A percentile compares a stretch with the other conserved stretches of the same genome.
Evolutionary conservation across 352 stramenopile genomes (phyloP).

Genomic region (Aphanomyces invadans): DNA sequence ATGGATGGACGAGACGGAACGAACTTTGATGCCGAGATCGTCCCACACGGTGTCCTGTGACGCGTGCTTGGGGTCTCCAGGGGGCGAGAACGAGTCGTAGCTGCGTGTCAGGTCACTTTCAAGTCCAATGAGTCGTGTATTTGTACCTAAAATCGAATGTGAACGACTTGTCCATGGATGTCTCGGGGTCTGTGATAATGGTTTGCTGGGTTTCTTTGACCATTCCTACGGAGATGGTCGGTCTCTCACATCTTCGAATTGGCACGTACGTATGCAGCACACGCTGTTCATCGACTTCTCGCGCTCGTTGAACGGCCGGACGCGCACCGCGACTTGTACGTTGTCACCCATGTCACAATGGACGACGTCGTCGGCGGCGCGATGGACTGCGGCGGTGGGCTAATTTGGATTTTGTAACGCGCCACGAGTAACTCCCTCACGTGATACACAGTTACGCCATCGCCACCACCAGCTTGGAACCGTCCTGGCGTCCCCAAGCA

Average conservation of each 20-base stretch:
- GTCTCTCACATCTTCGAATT: too few species aligned
- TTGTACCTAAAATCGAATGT: constrained; percentile 81
- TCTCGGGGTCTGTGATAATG: constrained; percentile 77
- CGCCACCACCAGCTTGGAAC: too few species aligned
- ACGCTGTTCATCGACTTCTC: constrained; percentile 66
- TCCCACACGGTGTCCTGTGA: constrained; percentile 81
- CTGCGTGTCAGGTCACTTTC: too few species aligned
- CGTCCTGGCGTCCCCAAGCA: too few species aligned
- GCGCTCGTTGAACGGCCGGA: constrained; percentile 75
- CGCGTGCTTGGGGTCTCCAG: constrained; percentile 47
- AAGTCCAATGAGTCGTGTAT: too few species aligned
- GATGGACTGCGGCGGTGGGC: background rate
- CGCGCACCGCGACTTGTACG: constrained; percentile 73
- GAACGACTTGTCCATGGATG: constrained; percentile 61
- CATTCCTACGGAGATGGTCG: constrained; percentile 42
- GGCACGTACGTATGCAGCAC: constrained; percentile 56
- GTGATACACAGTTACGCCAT: background rate
- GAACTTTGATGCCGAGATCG: constrained; percentile 72
- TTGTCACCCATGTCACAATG: constrained; percentile 57
- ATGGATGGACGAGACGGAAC: background rate
- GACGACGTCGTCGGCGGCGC: background rate
- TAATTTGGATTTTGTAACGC: background rate
- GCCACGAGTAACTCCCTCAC: background rate
- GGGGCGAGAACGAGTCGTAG: constrained; percentile 73
- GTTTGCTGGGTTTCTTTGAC: constrained; percentile 71